These are phyloP conservation scores for Saccharomycopsis malanga DNA, from an alignment of 805 yeast species.

Conservation along the genomic window DNA sequence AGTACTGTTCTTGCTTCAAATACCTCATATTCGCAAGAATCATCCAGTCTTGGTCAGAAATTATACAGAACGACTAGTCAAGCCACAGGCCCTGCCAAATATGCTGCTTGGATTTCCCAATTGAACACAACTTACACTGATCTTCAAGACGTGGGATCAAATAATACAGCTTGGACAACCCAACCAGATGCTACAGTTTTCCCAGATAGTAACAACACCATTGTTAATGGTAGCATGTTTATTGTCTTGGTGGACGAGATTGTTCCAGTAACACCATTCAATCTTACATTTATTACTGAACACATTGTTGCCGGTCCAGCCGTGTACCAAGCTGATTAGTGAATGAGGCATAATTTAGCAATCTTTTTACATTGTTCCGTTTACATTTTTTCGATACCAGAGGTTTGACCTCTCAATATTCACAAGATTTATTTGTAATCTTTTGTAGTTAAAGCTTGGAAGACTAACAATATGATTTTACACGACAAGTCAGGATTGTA, in stretches of 20 bases:
- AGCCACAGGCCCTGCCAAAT: background rate
- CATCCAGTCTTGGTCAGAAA: background rate
- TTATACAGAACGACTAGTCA: background rate
- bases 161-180: background rate
- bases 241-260: background rate
- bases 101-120: constrained; percentile 2
- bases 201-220: background rate
- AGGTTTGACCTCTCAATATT: too few relatives aligned
- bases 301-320: constrained; percentile 1
- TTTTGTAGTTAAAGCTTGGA: too few relatives aligned
- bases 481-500: too few relatives aligned
- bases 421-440: too few relatives aligned
- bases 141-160: background rate
- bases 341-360: too few relatives aligned
- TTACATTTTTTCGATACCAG: too few relatives aligned
- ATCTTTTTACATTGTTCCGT: too few relatives aligned
- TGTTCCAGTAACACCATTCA: background rate
- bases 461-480: too few relatives aligned
- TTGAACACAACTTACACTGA: background rate
- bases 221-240: background rate
- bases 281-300: background rate
- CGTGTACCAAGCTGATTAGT: background rate
- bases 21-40: background rate
- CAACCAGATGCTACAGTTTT: background rate
- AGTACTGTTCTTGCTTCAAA: background rate